Conservation (phyloP, 2,329 filamentous ascomycete genomes). For the Talaromyces sp. region DNA sequence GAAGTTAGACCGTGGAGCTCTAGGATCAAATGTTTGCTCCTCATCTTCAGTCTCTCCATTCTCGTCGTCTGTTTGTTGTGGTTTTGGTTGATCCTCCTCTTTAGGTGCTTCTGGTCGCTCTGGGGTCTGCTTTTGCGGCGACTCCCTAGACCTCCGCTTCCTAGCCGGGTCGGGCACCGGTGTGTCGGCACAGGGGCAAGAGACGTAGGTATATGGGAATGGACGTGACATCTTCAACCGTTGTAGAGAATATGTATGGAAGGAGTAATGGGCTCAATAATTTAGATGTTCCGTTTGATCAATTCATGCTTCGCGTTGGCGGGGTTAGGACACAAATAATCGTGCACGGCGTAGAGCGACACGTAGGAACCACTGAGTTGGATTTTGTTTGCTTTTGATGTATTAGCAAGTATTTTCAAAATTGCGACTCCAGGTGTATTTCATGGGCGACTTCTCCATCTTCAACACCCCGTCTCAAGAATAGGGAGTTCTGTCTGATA, state of each 20-base stretch:
- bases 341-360: background rate
- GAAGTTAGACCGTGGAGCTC: constrained; percentile 81
- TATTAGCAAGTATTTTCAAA: background rate
- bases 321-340: background rate
- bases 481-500: constrained; percentile 1
- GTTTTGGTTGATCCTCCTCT: constrained; percentile 4
- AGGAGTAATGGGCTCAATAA: background rate
- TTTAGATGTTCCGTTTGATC: constrained; percentile 3
- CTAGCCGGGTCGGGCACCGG: constrained; percentile 44
- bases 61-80: constrained; percentile 19
- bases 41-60: constrained; percentile 60
- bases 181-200: constrained; percentile 63
- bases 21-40: constrained; percentile 82
- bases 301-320: constrained; percentile 24
- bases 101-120: constrained; percentile 15
- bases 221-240: constrained; percentile 52
- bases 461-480: background rate
- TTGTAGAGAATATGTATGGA: background rate
- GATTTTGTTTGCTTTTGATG: too few species aligned
- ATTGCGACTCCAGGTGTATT: background rate
- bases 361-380: background rate
- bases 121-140: constrained; percentile 35
- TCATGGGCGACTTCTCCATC: background rate
- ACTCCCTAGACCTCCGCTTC: constrained; percentile 41
- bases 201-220: constrained; percentile 67